These are phyloP conservation scores for Aspergillus pseudotamarii DNA, from an alignment of 2,329 filamentous ascomycete species.

Conservation along the genomic window DNA sequence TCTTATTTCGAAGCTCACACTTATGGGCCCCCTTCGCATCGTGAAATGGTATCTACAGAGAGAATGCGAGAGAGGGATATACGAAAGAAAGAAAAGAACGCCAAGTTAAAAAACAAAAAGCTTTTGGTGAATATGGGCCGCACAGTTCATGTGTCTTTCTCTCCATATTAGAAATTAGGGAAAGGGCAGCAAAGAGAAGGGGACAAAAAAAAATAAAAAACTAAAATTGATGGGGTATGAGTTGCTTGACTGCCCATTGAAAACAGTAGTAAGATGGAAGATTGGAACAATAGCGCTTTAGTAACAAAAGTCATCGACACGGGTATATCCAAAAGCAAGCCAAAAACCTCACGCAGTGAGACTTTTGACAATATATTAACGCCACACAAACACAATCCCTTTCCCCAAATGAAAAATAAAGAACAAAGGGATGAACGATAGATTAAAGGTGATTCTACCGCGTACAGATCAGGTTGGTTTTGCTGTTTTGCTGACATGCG, in stretches of 20 bases:
- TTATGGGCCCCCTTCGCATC: neutral
- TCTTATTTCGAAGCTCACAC: neutral
- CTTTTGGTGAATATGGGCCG: neutral
- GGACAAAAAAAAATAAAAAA: neutral
- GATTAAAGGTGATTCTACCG: constrained; percentile 14
- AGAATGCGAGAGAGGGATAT: neutral
- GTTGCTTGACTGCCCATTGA: neutral
- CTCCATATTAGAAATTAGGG: neutral
- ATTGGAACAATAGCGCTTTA: neutral
- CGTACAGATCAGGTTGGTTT: constrained; percentile 20
- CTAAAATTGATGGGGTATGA: neutral
- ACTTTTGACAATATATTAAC: neutral
- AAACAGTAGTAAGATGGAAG: neutral
- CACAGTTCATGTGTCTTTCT: neutral
- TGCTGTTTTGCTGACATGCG: constrained; percentile 20
- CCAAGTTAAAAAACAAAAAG: neutral
- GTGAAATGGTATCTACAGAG: neutral
- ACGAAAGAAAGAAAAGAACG: neutral
- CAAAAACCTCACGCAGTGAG: neutral
- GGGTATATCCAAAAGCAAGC: neutral
- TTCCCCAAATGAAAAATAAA: neutral
- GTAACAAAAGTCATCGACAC: neutral
- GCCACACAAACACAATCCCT: neutral
- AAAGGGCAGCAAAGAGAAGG: neutral
- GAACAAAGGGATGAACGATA: constrained; percentile 12